Base-by-base conservation (phyloP, 768 basidiomycete species). In the Psilocybe cubensis region DNA sequence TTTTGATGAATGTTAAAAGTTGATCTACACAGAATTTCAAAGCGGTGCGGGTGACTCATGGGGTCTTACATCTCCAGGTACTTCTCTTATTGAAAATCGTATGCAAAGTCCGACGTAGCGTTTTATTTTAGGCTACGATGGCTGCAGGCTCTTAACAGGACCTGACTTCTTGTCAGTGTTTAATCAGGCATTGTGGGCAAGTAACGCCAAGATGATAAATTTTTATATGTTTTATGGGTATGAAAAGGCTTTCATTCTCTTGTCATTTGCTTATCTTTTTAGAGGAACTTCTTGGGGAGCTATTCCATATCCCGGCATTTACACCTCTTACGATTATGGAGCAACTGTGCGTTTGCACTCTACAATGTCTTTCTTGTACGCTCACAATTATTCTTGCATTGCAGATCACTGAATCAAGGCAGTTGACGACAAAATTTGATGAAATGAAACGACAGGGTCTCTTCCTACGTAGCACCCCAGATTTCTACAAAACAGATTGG, bases 251-350 rank as follows among this genome's bases (percentile, higher is more conserved):
- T 4, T 38, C 35, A 1, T 14, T 38, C 14, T 38, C 4, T 5
- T 38, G 12, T n/a, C 35, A 38, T 38, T n/a, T 14, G 12, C 35
- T 6, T 5, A 38, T 38, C 11, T 33, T 14, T 8, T 14, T 1
- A 92, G 92, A 9, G 92, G 92, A 27, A 94, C 92, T 0, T 92
- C 88, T 17, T 94, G 91, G 91, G 92, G 90, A 23, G 88, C 79
- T 7, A 75, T 93, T 31, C 88, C 92, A 0, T 90, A 85, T 74
- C 91, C 83, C 6, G 89, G 86, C 8, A 91, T 90, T 8, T 85
- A 87, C 66, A 85, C 82, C 2, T 91, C 89, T 25, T 94, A 94
- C 52, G 92, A 94, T 71, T 94, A 94, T 54, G 92, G 91, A 14
- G 79, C 85, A 42, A 72, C 87, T 20, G 80, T 82, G 60, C 50